Evolutionary conservation across 768 basidiomycete genomes (phyloP), one percentile per base, ranked within the genome.

Genomic region (Trametes sanguinea): DNA sequence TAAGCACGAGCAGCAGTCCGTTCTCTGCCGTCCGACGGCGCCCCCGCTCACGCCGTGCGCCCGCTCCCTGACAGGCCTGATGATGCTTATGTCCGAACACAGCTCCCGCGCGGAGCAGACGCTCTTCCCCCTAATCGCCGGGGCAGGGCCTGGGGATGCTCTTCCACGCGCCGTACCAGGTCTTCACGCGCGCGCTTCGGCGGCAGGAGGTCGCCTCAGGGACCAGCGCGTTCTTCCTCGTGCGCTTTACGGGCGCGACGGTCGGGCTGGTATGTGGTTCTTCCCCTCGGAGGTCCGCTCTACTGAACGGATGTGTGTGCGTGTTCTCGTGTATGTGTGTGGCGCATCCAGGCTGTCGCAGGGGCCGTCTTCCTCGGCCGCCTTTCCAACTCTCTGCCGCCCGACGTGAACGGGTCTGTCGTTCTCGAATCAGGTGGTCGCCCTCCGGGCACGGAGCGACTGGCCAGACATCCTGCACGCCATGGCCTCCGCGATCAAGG

Each of bases 221-320:
- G 33, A 94, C 92, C 9, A 88, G 90, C 69, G 91, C 90, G 10
- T 94, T 94, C 73, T 94, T 94, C 75, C 80, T 94, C 57, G 90
- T 92, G 47, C 83, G 92, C 46, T 94, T 94, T 75, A 93, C 91
- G 40, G 92, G 92, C 8, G 90, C 92, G 35, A 92, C 92, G 2
- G 78, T 88, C 42, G 92, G 92, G 63, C 74, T 94, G 76, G 92
- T 91, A 73, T 67, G 87, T 71, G 11, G 4, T 52, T 33, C 46
- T 33, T 45, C 29, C 35, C 44, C 43, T 46, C 46, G 63, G 30
- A 56, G 27, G 33, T 56, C 51, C 61, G 45, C 50, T 44, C 42
- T 7, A 40, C 35, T 53, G 58, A 22, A 50, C 30, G 29, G n/a
- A 14, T 10, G 6, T 50, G 39, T 54, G 17, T 46, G 32, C 35